Conservation (phyloP, 1,284 basidiomycete species). For the Cryptococcus wingfieldii region DNA sequence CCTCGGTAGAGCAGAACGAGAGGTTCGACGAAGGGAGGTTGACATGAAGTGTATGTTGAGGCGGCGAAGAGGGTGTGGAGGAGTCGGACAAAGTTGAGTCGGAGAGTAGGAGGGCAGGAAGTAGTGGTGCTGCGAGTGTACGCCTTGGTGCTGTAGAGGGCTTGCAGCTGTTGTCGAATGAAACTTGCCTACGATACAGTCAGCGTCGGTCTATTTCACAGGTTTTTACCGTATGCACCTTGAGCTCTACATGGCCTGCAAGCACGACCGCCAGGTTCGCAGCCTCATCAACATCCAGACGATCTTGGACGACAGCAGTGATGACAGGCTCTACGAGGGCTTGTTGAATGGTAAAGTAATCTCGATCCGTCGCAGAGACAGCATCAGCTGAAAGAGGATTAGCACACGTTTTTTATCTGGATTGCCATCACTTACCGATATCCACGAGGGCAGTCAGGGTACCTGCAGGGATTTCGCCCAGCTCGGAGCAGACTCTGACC, state of each 20-base stretch:
- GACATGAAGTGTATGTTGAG: slow-evolving; percentile 70
- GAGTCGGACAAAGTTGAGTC: slow-evolving; percentile 56
- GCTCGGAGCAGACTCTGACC: slow-evolving; percentile 18
- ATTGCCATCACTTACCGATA: slow-evolving; percentile 16
- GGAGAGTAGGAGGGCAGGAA: slow-evolving; percentile 59
- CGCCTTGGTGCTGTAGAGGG: slow-evolving; percentile 50
- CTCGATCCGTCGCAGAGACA: neutral
- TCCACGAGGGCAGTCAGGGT: slow-evolving; percentile 5
- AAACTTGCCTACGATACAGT: slow-evolving; percentile 31
- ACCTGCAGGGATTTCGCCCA: slow-evolving; percentile 12
- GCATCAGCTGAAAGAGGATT: slow-evolving; percentile 6
- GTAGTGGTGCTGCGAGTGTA: slow-evolving; percentile 50
- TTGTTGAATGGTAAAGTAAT: neutral
- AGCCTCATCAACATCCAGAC: slow-evolving; percentile 52
- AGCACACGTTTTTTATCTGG: neutral
- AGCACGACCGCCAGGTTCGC: slow-evolving; percentile 56
- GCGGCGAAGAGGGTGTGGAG: slow-evolving; percentile 65
- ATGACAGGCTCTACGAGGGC: slow-evolving; percentile 70
- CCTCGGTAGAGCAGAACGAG: slow-evolving; percentile 70
- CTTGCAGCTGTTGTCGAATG: slow-evolving; percentile 39
- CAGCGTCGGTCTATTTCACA: neutral
- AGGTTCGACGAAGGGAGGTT: slow-evolving; percentile 71
- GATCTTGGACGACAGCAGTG: slow-evolving; percentile 60
- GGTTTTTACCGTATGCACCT: slow-evolving; percentile 48
- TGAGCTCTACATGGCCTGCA: slow-evolving; percentile 23